A percentile compares a stretch with the other conserved stretches of the same genome.
phyloP scores from a whole-genome alignment of 768 basidiomycete species.

The Phanerochaete sordida region DNA sequence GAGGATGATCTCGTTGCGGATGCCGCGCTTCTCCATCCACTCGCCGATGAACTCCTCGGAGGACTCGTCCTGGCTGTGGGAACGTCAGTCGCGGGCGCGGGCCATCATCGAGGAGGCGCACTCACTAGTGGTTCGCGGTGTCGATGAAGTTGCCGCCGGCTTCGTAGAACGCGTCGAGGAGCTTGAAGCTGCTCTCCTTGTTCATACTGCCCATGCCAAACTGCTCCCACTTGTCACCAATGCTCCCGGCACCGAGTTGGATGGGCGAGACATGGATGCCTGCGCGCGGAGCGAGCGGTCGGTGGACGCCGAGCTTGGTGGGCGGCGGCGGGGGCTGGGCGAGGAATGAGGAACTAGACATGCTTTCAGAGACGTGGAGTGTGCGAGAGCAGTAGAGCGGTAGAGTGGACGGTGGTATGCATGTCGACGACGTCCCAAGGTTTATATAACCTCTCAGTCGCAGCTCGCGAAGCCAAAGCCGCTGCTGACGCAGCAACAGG shows the following conservation, averaged over 20 bases:
- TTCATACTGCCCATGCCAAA: conserved; percentile 30
- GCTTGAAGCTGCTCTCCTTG: conserved; percentile 34
- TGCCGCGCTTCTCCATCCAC: conserved; percentile 34
- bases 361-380: too few relatives aligned
- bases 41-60: conserved; percentile 40
- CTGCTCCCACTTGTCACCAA: conserved; percentile 35
- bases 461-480: too few relatives aligned
- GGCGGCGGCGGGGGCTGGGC: conserved; percentile 1
- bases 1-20: conserved; percentile 35
- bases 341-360: too few relatives aligned
- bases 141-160: conserved; percentile 27
- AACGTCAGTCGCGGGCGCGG: background rate
- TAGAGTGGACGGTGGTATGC: too few relatives aligned
- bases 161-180: conserved; percentile 35
- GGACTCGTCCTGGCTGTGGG: conserved; percentile 25
- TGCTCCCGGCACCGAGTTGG: conserved; percentile 34
- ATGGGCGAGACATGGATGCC: conserved; percentile 36
- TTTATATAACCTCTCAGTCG: too few relatives aligned
- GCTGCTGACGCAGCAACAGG: too few relatives aligned
- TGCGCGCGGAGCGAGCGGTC: conserved; percentile 31
- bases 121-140: conserved; percentile 29
- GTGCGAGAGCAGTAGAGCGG: too few relatives aligned
- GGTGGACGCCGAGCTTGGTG: conserved; percentile 23
- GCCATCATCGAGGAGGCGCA: background rate
- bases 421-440: too few relatives aligned